phyloP scores from a whole-genome alignment of 129 eudicot genomes.

The Chrysanthemum makinoi region DNA sequence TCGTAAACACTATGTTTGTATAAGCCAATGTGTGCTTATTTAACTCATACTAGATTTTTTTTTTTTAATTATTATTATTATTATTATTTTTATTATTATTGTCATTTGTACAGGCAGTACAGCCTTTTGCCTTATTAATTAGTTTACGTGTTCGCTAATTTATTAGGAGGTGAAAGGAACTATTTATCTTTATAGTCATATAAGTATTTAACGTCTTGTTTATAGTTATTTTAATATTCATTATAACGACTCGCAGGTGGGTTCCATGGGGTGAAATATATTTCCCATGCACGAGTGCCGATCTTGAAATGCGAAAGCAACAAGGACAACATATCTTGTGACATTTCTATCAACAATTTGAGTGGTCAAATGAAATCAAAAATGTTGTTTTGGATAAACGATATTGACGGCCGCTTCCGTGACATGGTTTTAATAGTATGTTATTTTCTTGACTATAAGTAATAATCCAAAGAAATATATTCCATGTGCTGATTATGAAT shows the following conservation, averaged over 20 bases:
- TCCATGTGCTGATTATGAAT: slow-evolving; percentile 11
- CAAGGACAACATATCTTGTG: slow-evolving; percentile 69
- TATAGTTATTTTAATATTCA: slow-evolving; percentile 10
- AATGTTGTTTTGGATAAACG: slow-evolving; percentile 70
- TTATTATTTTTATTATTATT: too few species aligned
- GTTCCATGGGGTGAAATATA: slow-evolving; percentile 52
- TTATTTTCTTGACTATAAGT: slow-evolving; percentile 21
- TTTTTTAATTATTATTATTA: too few species aligned
- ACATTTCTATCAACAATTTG: slow-evolving; percentile 80
- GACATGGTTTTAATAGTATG: slow-evolving; percentile 83
- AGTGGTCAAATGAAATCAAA: slow-evolving; percentile 97
- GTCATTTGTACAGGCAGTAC: background rate
- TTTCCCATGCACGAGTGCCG: slow-evolving; percentile 80
- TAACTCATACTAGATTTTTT: too few species aligned
- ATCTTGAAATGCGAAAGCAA: slow-evolving; percentile 66
- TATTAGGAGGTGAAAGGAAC: background rate
- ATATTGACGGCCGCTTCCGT: slow-evolving; percentile 78
- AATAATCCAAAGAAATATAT: slow-evolving; percentile 9
- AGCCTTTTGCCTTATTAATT: background rate
- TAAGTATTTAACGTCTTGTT: background rate
- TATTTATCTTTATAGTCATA: background rate
- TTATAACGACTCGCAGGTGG: slow-evolving; percentile 48
- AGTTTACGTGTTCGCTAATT: background rate
- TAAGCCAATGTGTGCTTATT: too few species aligned
- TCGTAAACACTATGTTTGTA: too few species aligned